Percentiles rank a stretch among this genome's conserved stretches.
Conservation (phyloP, 1,139 yeast species). For the Nadsonia commutata region DNA sequence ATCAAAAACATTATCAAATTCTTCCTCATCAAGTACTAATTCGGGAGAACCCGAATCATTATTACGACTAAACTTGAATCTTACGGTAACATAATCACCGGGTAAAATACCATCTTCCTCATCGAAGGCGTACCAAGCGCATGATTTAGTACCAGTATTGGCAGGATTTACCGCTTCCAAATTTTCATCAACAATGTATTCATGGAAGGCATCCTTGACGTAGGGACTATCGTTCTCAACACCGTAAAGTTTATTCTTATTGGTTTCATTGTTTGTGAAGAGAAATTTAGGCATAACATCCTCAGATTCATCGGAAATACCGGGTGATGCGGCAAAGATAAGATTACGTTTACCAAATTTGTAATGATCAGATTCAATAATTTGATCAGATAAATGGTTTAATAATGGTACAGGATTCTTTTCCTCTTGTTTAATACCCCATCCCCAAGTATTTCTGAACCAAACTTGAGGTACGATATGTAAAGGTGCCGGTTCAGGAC, state of each 20-base stretch:
- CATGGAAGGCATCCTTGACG: constrained; percentile 88
- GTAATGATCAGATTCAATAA: constrained; percentile 51
- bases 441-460: constrained; percentile 86
- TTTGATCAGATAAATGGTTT: constrained; percentile 28
- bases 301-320: constrained; percentile 38
- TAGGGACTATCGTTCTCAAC: constrained; percentile 35
- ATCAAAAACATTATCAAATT: constrained; percentile 58
- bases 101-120: constrained; percentile 68
- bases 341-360: constrained; percentile 60
- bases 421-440: constrained; percentile 52
- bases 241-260: constrained; percentile 53
- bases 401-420: constrained; percentile 37
- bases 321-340: constrained; percentile 84
- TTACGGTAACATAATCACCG: constrained; percentile 76
- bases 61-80: constrained; percentile 52
- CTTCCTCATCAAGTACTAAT: constrained; percentile 48
- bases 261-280: constrained; percentile 86
- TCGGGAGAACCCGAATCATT: constrained; percentile 24
- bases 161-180: constrained; percentile 55
- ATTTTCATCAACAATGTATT: constrained; percentile 50
- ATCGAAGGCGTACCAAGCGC: constrained; percentile 74
- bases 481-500: constrained; percentile 71
- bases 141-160: constrained; percentile 54
- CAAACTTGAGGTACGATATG: constrained; percentile 78
- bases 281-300: constrained; percentile 65